These are phyloP conservation scores for Daldinia bambusicola DNA, from an alignment of 495 filamentous ascomycete genomes.

Conservation along the genomic window DNA sequence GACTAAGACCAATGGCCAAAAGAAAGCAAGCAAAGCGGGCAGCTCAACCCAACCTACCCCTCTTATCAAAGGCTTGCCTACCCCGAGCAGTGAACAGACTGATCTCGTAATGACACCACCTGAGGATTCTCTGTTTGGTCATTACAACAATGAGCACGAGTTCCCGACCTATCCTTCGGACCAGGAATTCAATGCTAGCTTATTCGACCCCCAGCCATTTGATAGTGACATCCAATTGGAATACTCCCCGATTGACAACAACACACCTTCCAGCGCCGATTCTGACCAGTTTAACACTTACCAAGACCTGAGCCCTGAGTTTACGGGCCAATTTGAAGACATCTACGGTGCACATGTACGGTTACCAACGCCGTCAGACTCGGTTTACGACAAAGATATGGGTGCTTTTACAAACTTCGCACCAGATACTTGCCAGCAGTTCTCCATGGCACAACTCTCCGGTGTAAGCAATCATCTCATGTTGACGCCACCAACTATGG, in stretches of 20 bases:
- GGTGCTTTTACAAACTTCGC: conserved; percentile 48
- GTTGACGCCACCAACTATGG: conserved; percentile 67
- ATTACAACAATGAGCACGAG: conserved; percentile 47
- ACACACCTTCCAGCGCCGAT: conserved; percentile 59
- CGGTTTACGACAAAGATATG: conserved; percentile 55
- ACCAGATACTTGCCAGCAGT: conserved; percentile 50
- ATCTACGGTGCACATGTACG: conserved; percentile 63
- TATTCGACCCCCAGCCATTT: conserved; percentile 45
- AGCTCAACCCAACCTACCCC: conserved; percentile 64
- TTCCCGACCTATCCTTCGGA: conserved; percentile 56
- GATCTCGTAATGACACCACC: conserved; percentile 56
- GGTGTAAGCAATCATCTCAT: conserved; percentile 70
- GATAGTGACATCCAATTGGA: conserved; percentile 60
- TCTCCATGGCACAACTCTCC: conserved; percentile 64
- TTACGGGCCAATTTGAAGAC: conserved; percentile 63
- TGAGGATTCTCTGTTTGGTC: conserved; percentile 51
- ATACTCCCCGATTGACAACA: conserved; percentile 60
- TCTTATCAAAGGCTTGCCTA: conserved; percentile 64
- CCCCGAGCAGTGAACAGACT: conserved; percentile 57
- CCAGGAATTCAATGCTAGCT: conserved; percentile 49
- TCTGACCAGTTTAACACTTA: conserved; percentile 59
- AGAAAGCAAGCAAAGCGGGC: conserved; percentile 57
- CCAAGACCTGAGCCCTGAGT: conserved; percentile 57
- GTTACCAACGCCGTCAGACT: conserved; percentile 52
- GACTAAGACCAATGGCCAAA: conserved; percentile 87